phyloP scores from a whole-genome alignment of 2,329 filamentous ascomycete species.

The Hypoxylon sp. region DNA sequence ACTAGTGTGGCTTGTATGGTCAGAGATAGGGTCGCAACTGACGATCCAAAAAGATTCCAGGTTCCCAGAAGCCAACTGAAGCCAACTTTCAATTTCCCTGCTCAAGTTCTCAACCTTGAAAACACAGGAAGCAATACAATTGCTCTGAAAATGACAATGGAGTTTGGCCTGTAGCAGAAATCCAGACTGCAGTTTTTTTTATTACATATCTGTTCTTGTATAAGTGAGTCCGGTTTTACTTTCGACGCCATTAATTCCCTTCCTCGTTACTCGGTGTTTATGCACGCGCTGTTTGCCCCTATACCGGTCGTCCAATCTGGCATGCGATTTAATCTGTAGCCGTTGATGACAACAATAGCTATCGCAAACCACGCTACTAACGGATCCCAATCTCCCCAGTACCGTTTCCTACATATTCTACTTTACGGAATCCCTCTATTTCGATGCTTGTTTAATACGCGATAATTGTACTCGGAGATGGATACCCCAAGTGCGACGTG shows the following conservation, averaged over 20 bases:
- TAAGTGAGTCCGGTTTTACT: constrained; percentile 47
- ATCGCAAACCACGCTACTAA: constrained; percentile 40
- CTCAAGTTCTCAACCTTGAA: constrained; percentile 16
- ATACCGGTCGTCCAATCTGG: constrained; percentile 27
- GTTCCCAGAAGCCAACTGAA: too few species aligned
- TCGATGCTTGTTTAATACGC: constrained; percentile 53
- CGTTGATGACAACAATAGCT: constrained; percentile 26
- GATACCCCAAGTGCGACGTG: constrained; percentile 62
- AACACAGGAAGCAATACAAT: constrained; percentile 27
- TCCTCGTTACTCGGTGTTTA: constrained; percentile 14
- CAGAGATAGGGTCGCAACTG: constrained; percentile 32
- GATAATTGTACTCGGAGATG: constrained; percentile 58
- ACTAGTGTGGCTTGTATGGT: constrained; percentile 14
- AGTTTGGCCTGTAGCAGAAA: constrained; percentile 51
- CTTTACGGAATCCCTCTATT: constrained; percentile 37
- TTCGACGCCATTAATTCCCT: constrained; percentile 23
- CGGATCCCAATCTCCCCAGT: constrained; percentile 30
- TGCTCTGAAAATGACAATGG: constrained; percentile 41
- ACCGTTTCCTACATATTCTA: constrained; percentile 42
- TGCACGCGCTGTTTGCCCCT: constrained; percentile 38
- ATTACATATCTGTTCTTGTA: constrained; percentile 46
- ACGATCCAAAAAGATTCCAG: constrained; percentile 31
- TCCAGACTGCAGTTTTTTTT: constrained; percentile 42
- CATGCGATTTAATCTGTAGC: constrained; percentile 33
- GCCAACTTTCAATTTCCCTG: constrained; percentile 36